Conservation (phyloP, 768 basidiomycete genomes). For the Mycena venus region DNA sequence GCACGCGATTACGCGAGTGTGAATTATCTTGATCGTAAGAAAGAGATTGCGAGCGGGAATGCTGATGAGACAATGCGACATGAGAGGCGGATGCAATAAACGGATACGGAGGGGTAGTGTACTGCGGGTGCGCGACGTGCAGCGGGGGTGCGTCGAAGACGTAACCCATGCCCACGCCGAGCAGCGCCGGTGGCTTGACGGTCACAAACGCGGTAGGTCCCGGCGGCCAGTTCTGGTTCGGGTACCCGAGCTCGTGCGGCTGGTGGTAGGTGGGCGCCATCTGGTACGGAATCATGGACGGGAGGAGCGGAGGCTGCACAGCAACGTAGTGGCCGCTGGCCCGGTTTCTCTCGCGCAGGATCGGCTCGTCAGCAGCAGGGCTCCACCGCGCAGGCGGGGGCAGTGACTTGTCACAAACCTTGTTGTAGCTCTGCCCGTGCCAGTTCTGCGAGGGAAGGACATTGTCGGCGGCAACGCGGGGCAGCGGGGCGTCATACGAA, state of each 20-base stretch:
- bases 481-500: slow-evolving; percentile 22
- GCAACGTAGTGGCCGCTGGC: slow-evolving; percentile 73
- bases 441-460: slow-evolving; percentile 24
- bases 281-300: slow-evolving; percentile 53
- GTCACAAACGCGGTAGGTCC: slow-evolving; percentile 45
- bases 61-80: slow-evolving; percentile 59
- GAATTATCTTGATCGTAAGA: slow-evolving; percentile 66
- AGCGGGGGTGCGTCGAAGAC: slow-evolving; percentile 52
- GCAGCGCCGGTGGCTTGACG: slow-evolving; percentile 50
- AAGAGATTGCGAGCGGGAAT: slow-evolving; percentile 70
- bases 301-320: slow-evolving; percentile 64
- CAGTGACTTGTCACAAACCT: slow-evolving; percentile 50
- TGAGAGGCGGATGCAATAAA: slow-evolving; percentile 42
- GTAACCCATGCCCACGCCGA: slow-evolving; percentile 40
- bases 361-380: slow-evolving; percentile 83
- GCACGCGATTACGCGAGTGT: slow-evolving; percentile 62
- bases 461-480: slow-evolving; percentile 31
- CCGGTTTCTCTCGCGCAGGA: slow-evolving; percentile 67
- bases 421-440: slow-evolving; percentile 32
- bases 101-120: slow-evolving; percentile 49
- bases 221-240: slow-evolving; percentile 57
- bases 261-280: slow-evolving; percentile 48
- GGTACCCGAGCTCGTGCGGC: slow-evolving; percentile 48
- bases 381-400: slow-evolving; percentile 89
- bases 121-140: slow-evolving; percentile 49